These are phyloP conservation scores for Epichloe amarillans DNA, from an alignment of 2,329 filamentous ascomycete genomes.

Conservation along the genomic window DNA sequence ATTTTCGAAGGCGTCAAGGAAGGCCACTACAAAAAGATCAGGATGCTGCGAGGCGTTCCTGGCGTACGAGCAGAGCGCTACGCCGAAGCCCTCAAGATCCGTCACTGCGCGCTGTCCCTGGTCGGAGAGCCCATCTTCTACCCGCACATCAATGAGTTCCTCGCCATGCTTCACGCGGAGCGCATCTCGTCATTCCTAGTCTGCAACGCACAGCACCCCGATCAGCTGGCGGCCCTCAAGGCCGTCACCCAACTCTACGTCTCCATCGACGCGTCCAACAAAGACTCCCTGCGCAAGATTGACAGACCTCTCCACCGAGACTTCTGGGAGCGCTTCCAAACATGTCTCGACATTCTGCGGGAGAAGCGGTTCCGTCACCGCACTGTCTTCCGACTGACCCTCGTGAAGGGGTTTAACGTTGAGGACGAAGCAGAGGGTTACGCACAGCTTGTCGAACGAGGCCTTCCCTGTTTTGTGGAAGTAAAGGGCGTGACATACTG, in stretches of 20 bases:
- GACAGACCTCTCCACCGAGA: slow-evolving; percentile 87
- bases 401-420: slow-evolving; percentile 97
- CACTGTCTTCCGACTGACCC: slow-evolving; percentile 86
- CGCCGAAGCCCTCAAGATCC: slow-evolving; percentile 80
- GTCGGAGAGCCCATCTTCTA: slow-evolving; percentile 99
- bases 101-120: slow-evolving; percentile 81
- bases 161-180: slow-evolving; percentile 69
- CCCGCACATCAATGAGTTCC: slow-evolving; percentile 88
- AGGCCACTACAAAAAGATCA: slow-evolving; percentile 93
- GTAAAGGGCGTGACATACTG: slow-evolving; percentile 97
- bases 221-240: slow-evolving; percentile 68
- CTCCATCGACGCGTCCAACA: slow-evolving; percentile 87
- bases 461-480: slow-evolving; percentile 83
- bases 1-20: slow-evolving; percentile 87
- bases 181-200: slow-evolving; percentile 90
- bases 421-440: slow-evolving; percentile 89
- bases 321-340: slow-evolving; percentile 92
- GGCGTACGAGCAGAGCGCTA: slow-evolving; percentile 87
- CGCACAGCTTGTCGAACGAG: slow-evolving; percentile 73
- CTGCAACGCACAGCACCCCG: slow-evolving; percentile 93
- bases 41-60: slow-evolving; percentile 87
- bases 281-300: slow-evolving; percentile 76
- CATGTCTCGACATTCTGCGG: slow-evolving; percentile 78
- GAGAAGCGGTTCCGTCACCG: slow-evolving; percentile 74
- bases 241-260: slow-evolving; percentile 94